Evolutionary conservation across 352 stramenopile genomes (phyloP), one percentile per base, ranked within the genome.

Genomic region (Phytophthora uliginosa): DNA sequence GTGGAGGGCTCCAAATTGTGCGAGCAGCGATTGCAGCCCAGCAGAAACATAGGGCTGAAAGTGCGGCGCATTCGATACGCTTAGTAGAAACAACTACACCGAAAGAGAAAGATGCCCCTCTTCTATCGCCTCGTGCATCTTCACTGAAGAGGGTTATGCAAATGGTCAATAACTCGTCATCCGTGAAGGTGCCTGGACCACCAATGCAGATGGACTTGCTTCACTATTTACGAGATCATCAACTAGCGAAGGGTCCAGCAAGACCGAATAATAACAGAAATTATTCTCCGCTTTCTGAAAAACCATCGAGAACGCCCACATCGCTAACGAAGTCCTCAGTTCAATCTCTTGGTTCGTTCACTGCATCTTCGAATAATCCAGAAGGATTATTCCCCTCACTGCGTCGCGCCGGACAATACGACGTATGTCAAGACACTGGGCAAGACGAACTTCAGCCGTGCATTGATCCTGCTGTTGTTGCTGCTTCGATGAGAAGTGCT

Each of bases 1-100:
- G 74, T 20, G 66, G 47, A 38, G 82, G 82, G 4, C 45, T 89
- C 15, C 54, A 71, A 31, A 60, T 51, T 2, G 63, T 85, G 34
- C 76, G 79, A 1, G 54, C 63, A 17, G 69, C 60, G 4, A 68
- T 87, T 9, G 55, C 55, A 7, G 40, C 71, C 38, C 77, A 86
- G 26, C 66, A 59, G 4, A 45, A 57, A 50, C 82, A 73, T 67
- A 66, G 82, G 54, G 54, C 75, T 20, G 53, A 68, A 10, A 83
- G 75, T 34, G 57, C 68, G 1, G 38, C 47, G 2, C 68, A 75
- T 26, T 77, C 79, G 4, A 66, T 78, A 31, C 75, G 73, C n/a
- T 59, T 85, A 3, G 56, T 74, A 5, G 75, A 73, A 54, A 17
- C 66, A 10, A 62, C 65, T 7, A 15, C 63, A 0, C 33, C 52